Percentiles rank a stretch among this genome's conserved stretches.
Evolutionary conservation across 371 early-diverging fungal species (phyloP).

Genomic region (Actinomortierella wolfii): DNA sequence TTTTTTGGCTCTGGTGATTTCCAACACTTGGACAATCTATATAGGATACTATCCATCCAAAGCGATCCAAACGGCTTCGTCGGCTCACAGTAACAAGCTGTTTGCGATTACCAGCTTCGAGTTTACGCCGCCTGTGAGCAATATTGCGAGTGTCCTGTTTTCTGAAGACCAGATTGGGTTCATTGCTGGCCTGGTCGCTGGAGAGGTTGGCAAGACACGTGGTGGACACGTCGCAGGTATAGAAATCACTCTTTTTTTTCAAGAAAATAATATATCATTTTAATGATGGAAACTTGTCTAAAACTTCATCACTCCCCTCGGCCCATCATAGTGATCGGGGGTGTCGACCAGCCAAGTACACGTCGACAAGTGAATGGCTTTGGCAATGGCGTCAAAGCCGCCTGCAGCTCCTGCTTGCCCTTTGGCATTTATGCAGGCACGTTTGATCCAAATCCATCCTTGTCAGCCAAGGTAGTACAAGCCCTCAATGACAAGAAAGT

Average conservation of each 20-base stretch:
- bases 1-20: no score
- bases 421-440: conserved; percentile 36
- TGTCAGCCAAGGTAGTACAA: conserved; percentile 2
- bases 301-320: no score
- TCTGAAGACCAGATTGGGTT: conserved; percentile 44
- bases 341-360: conserved; percentile 40
- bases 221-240: conserved; percentile 40
- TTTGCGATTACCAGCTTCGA: conserved; percentile 44
- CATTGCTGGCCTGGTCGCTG: conserved; percentile 41
- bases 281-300: no score
- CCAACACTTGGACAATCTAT: no score
- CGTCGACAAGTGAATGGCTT: conserved; percentile 45
- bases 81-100: conserved; percentile 26
- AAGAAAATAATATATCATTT: no score
- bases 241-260: neutral
- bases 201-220: conserved; percentile 37
- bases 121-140: conserved; percentile 39
- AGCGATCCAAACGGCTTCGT: conserved; percentile 36
- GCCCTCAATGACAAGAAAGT: conserved; percentile 24
- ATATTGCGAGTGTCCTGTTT: conserved; percentile 42
- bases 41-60: conserved; percentile 32
- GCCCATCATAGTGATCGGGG: conserved; percentile 26
- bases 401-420: conserved; percentile 29
- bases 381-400: conserved; percentile 35
- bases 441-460: conserved; percentile 19